Conservation (phyloP, 441 rosid species). For the Omphalea diandra region DNA sequence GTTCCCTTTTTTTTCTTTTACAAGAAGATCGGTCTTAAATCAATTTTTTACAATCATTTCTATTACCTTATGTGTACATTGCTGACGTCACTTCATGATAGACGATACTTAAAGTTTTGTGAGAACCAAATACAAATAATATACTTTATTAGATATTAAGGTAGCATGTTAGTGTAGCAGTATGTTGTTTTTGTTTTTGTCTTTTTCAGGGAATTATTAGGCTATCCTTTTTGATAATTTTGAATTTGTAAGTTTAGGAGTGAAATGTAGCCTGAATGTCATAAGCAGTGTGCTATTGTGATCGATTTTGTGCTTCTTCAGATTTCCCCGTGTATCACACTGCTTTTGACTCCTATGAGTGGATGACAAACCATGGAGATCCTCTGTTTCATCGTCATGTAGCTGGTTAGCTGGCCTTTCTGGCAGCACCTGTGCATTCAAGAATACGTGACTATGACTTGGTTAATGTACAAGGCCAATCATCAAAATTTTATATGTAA, state of each 20-base stretch:
- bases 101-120: no score
- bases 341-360: conserved; percentile 77
- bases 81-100: background rate
- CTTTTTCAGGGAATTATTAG: background rate
- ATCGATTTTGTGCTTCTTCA: conserved; percentile 28
- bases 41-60: background rate
- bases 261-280: background rate
- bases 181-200: background rate
- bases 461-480: background rate
- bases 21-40: background rate
- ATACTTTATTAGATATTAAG: background rate
- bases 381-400: conserved; percentile 85
- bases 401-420: conserved; percentile 54
- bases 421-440: background rate
- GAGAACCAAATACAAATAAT: no score
- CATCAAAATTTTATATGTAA: conserved; percentile 1
- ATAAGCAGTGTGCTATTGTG: conserved; percentile 4
- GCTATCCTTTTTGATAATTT: background rate
- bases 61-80: background rate
- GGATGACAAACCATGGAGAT: conserved; percentile 72
- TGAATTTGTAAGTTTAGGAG: background rate
- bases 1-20: background rate
- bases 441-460: conserved; percentile 6
- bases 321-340: conserved; percentile 96
- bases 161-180: background rate